Percentiles rank a stretch among this genome's conserved stretches.
phyloP scores from a whole-genome alignment of 345 rosid species.

The Hibiscus tridactylites region DNA sequence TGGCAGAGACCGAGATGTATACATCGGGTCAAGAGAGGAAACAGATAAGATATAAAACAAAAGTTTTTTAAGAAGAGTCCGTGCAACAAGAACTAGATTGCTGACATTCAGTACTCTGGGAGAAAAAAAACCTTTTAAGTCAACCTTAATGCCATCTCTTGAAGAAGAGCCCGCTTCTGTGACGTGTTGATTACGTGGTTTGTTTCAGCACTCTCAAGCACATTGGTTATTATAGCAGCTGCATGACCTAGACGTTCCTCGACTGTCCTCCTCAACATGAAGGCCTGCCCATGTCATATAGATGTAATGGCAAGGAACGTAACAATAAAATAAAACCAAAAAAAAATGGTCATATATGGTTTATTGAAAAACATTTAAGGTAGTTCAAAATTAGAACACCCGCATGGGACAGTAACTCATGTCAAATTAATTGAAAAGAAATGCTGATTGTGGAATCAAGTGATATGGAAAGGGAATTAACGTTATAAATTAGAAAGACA shows the following conservation, averaged over 20 bases:
- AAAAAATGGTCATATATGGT: neutral
- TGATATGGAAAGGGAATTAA: neutral
- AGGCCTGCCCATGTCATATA: constrained; percentile 48
- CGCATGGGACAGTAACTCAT: neutral
- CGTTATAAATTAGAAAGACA: neutral
- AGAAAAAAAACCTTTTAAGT: constrained; percentile 21
- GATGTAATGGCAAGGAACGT: neutral
- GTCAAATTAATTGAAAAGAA: neutral
- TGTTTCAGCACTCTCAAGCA: constrained; percentile 87
- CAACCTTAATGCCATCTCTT: constrained; percentile 91
- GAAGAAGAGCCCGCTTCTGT: constrained; percentile 90
- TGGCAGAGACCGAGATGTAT: neutral
- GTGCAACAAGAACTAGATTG: neutral
- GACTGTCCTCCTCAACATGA: constrained; percentile 75
- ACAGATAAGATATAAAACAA: neutral
- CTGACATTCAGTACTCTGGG: neutral
- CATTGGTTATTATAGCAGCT: constrained; percentile 81
- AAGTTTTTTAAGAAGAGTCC: neutral
- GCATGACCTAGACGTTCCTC: constrained; percentile 99
- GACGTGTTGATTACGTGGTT: constrained; percentile 69
- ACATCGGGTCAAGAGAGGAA: neutral
- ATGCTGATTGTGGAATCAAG: neutral
- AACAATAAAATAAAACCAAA: neutral
- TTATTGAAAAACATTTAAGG: neutral
- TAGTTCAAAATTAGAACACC: neutral